A percentile compares a stretch with the other conserved stretches of the same genome.
Conservation (phyloP, 495 filamentous ascomycete genomes). For the Penicillium desertorum region DNA sequence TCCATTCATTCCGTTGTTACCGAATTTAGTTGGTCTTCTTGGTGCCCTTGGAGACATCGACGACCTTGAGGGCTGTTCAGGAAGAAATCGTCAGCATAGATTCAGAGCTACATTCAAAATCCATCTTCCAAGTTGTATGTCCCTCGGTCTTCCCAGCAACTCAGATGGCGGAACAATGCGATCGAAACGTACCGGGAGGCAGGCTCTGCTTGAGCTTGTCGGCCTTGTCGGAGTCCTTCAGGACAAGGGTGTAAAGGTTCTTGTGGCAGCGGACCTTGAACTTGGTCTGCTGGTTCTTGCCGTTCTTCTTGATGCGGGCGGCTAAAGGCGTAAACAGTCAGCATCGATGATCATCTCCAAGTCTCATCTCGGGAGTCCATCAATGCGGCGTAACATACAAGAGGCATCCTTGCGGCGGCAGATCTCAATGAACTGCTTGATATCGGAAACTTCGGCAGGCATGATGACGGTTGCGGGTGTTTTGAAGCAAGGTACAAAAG, state of each 20-base stretch:
- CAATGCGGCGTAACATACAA: constrained; percentile 58
- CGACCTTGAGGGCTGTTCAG: constrained; percentile 65
- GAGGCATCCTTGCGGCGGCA: constrained; percentile 97
- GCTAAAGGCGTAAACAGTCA: constrained; percentile 52
- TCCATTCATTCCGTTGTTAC: constrained; percentile 33
- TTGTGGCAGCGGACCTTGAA: constrained; percentile 99
- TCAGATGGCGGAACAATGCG: constrained; percentile 5
- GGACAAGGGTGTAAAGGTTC: constrained; percentile 93
- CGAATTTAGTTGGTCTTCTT: constrained; percentile 54
- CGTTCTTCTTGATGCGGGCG: constrained; percentile 96
- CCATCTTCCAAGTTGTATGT: constrained; percentile 6
- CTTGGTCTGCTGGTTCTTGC: constrained; percentile 84
- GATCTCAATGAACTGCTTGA: constrained; percentile 99
- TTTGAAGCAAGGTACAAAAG: constrained; percentile 21
- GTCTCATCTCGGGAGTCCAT: constrained; percentile 5
- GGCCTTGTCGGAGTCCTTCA: constrained; percentile 98
- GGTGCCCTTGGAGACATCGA: constrained; percentile 74
- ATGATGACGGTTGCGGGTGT: constrained; percentile 56
- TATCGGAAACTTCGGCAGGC: constrained; percentile 97
- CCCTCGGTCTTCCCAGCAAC: background rate
- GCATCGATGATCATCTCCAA: constrained; percentile 14
- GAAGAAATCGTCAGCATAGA: constrained; percentile 27
- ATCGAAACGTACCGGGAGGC: constrained; percentile 74
- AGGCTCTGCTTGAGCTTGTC: constrained; percentile 99
- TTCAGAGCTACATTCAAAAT: background rate